phyloP scores from a whole-genome alignment of 352 stramenopile species.

The Peronospora destructor region DNA sequence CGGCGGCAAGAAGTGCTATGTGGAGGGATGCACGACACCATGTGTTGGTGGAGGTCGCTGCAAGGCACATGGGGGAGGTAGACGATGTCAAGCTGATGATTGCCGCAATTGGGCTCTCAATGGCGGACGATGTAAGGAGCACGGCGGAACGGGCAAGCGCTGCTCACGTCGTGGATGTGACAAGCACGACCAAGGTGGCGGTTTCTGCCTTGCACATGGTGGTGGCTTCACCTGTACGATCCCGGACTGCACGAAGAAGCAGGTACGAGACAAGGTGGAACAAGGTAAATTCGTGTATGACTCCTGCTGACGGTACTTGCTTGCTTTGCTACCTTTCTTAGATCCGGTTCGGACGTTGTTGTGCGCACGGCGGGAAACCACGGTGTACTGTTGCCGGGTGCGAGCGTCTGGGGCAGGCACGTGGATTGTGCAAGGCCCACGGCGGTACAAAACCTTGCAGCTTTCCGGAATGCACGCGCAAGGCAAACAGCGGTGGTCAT shows the following conservation, averaged over 20 bases:
- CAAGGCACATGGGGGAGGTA: slow-evolving; percentile 61
- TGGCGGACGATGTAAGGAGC: slow-evolving; percentile 64
- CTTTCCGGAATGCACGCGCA: slow-evolving; percentile 49
- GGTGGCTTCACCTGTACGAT: slow-evolving; percentile 64
- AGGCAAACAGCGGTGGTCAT: slow-evolving; percentile 67
- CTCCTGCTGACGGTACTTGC: slow-evolving; percentile 6
- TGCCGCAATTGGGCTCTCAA: slow-evolving; percentile 65
- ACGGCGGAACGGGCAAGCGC: slow-evolving; percentile 61
- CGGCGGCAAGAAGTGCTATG: slow-evolving; percentile 77
- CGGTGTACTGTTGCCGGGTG: slow-evolving; percentile 59
- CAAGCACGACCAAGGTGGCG: slow-evolving; percentile 76
- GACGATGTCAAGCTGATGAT: slow-evolving; percentile 37
- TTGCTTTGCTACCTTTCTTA: slow-evolving; percentile 8
- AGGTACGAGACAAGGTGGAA: slow-evolving; percentile 30
- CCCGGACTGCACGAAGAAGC: slow-evolving; percentile 71
- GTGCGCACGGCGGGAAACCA: slow-evolving; percentile 67
- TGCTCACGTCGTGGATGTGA: slow-evolving; percentile 58
- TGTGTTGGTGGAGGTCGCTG: slow-evolving; percentile 70
- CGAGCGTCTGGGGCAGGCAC: slow-evolving; percentile 53
- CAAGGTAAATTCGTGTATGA: background rate
- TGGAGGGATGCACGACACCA: slow-evolving; percentile 53
- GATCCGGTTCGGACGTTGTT: slow-evolving; percentile 70
- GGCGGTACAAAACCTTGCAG: slow-evolving; percentile 65
- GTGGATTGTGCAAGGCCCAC: slow-evolving; percentile 73
- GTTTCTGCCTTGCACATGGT: slow-evolving; percentile 66